These are phyloP conservation scores for Neostapfia colusana DNA, from an alignment of 176 grass and related monocot species.

Conservation along the genomic window DNA sequence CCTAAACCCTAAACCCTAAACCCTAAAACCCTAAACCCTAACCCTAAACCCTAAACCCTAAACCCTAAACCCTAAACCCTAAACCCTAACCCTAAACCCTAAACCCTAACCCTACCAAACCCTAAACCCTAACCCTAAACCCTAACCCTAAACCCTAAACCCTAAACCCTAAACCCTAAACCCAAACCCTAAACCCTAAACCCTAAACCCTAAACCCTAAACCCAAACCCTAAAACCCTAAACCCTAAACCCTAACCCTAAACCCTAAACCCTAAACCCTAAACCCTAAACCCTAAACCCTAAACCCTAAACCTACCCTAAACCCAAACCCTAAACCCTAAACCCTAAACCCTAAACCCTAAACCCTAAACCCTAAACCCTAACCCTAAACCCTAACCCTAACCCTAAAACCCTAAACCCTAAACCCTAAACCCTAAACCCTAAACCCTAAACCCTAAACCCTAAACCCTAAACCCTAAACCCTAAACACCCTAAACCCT, in stretches of 20 bases:
- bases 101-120: neutral
- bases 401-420: slow-evolving; percentile 24
- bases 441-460: neutral
- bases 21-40: slow-evolving; percentile 26
- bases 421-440: slow-evolving; percentile 23
- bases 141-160: slow-evolving; percentile 8
- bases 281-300: slow-evolving; percentile 20
- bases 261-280: slow-evolving; percentile 4
- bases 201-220: slow-evolving; percentile 29
- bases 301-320: slow-evolving; percentile 16
- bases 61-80: slow-evolving; percentile 43
- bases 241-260: neutral
- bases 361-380: slow-evolving; percentile 11
- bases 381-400: slow-evolving; percentile 6
- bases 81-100: slow-evolving; percentile 29
- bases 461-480: neutral
- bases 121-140: slow-evolving; percentile 29
- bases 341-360: slow-evolving; percentile 15
- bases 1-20: slow-evolving; percentile 20
- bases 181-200: slow-evolving; percentile 24
- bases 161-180: neutral
- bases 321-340: slow-evolving; percentile 8
- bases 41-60: slow-evolving; percentile 18
- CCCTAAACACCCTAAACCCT: neutral
- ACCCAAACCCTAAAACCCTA: slow-evolving; percentile 24